Conservation (phyloP, 2,329 filamentous ascomycete genomes). For the Aspergillus clavatus region DNA sequence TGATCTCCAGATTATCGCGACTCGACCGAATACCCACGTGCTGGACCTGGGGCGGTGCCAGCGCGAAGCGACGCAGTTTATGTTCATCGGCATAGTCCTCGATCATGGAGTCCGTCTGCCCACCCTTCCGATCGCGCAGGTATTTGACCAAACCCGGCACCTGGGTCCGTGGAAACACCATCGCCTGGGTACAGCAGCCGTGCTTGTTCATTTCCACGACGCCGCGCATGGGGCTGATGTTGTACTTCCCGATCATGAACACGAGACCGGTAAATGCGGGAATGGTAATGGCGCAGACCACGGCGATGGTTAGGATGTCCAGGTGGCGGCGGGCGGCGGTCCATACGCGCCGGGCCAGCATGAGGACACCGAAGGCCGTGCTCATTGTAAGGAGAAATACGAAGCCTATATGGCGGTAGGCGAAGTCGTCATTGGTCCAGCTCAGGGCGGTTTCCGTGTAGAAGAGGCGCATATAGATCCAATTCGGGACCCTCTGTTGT, state of each 20-base stretch:
- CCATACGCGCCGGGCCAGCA: constrained; percentile 11
- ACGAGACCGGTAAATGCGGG: constrained; percentile 20
- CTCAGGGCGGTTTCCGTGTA: constrained; percentile 28
- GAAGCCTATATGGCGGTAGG: constrained; percentile 20
- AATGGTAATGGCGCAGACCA: constrained; percentile 16
- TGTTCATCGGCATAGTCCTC: constrained; percentile 21
- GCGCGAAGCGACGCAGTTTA: constrained; percentile 9
- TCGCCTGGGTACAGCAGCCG: constrained; percentile 33
- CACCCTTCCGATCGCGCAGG: constrained; percentile 10
- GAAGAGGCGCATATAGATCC: constrained; percentile 33
- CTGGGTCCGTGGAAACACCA: constrained; percentile 26
- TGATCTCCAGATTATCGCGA: constrained; percentile 22
- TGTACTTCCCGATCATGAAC: constrained; percentile 26
- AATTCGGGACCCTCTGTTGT: constrained; percentile 7
- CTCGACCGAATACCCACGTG: constrained; percentile 26
- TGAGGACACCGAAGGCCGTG: constrained; percentile 4
- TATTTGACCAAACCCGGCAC: constrained; percentile 15
- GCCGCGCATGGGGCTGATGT: constrained; percentile 18
- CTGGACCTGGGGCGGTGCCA: constrained; percentile 24
- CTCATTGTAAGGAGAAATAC: constrained; percentile 17
- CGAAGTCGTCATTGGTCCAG: constrained; percentile 22
- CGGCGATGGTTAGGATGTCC: constrained; percentile 14
- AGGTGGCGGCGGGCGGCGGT: constrained; percentile 8
- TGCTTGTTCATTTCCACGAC: constrained; percentile 22
- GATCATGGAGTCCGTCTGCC: constrained; percentile 25